These are phyloP conservation scores for Hygrocybe coccinea DNA, from an alignment of 768 basidiomycete species.

Conservation along the genomic window DNA sequence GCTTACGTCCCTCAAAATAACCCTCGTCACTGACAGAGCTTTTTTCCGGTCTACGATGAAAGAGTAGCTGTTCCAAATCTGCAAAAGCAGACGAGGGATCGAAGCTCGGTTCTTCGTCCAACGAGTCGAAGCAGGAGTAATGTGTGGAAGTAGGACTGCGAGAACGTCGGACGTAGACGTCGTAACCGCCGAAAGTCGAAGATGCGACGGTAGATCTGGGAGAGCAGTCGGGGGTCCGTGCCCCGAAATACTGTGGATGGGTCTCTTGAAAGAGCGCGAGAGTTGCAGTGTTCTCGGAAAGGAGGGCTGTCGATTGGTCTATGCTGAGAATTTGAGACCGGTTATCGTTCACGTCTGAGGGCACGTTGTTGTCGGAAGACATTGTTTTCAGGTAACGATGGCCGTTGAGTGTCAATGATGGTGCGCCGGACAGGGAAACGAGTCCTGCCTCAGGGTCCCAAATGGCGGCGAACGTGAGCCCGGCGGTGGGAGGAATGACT, in stretches of 20 bases:
- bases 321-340: slow-evolving; percentile 19
- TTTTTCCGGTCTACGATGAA: slow-evolving; percentile 3
- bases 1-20: slow-evolving; percentile 12
- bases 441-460: slow-evolving; percentile 57
- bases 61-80: not conserved
- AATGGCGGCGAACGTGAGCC: slow-evolving; percentile 54
- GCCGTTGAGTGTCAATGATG: slow-evolving; percentile 33
- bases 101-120: slow-evolving; percentile 20
- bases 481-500: slow-evolving; percentile 50
- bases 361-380: slow-evolving; percentile 10
- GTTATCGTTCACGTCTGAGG: slow-evolving; percentile 24
- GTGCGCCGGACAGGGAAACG: slow-evolving; percentile 51
- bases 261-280: slow-evolving; percentile 27
- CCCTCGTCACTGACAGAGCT: slow-evolving; percentile 14
- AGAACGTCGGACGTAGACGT: slow-evolving; percentile 34
- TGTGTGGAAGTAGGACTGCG: slow-evolving; percentile 24
- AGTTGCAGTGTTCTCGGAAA: slow-evolving; percentile 21
- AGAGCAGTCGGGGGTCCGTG: slow-evolving; percentile 1
- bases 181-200: slow-evolving; percentile 35
- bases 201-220: slow-evolving; percentile 19
- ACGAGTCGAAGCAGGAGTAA: slow-evolving; percentile 26
- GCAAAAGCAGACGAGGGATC: slow-evolving; percentile 20
- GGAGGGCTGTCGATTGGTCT: slow-evolving; percentile 9
- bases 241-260: slow-evolving; percentile 6
- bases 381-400: slow-evolving; percentile 1